phyloP scores from a whole-genome alignment of 371 early-diverging fungal species.

The Nematocida displodere region DNA sequence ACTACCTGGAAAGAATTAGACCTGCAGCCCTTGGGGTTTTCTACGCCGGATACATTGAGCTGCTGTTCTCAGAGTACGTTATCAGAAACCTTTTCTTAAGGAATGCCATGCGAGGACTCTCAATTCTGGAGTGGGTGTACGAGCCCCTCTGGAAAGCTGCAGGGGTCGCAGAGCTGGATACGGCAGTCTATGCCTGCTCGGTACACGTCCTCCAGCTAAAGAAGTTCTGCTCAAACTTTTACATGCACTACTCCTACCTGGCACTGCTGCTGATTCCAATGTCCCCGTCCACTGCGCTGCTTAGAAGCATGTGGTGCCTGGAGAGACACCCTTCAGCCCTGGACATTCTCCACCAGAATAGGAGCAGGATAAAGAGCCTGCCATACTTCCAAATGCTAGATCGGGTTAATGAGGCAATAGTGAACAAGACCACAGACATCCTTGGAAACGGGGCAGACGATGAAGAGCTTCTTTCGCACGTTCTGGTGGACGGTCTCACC shows the following conservation, averaged over 20 bases:
- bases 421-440: neutral
- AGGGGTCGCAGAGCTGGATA: neutral
- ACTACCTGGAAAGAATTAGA: constrained; percentile 4
- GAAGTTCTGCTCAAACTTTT: constrained; percentile 19
- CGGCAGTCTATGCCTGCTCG: constrained; percentile 33
- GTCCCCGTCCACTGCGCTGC: constrained; percentile 1
- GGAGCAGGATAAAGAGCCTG: neutral
- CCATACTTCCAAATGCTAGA: constrained; percentile 18
- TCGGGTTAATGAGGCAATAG: constrained; percentile 3
- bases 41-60: constrained; percentile 36
- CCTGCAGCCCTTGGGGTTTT: constrained; percentile 23
- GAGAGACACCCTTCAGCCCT: constrained; percentile 20
- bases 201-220: constrained; percentile 40
- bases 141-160: neutral
- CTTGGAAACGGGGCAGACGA: neutral
- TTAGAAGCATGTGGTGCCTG: constrained; percentile 37
- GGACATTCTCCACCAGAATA: constrained; percentile 26
- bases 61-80: constrained; percentile 45
- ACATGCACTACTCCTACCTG: constrained; percentile 31
- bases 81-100: constrained; percentile 46
- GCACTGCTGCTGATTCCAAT: constrained; percentile 25
- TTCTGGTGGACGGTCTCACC: constrained; percentile 26
- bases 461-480: constrained; percentile 39
- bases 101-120: constrained; percentile 12
- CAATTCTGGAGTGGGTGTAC: constrained; percentile 32